Percentiles rank a stretch among this genome's conserved stretches.
These are phyloP conservation scores for Aphanomyces astaci DNA, from an alignment of 352 stramenopile genomes.

Conservation along the genomic window DNA sequence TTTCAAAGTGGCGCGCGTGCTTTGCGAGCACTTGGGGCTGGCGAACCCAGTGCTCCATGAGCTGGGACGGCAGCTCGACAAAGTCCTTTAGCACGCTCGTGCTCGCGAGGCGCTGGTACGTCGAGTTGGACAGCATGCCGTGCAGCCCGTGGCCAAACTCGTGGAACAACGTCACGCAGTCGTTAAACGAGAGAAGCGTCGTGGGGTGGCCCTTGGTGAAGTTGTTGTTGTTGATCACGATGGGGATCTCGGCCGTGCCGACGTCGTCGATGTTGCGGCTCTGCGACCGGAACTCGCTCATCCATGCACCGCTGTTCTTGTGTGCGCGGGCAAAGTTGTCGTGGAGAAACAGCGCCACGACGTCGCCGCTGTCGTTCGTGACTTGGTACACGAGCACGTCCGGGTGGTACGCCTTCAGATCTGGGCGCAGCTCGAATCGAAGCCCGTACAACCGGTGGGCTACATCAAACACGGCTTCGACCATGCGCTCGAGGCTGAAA, in stretches of 20 bases:
- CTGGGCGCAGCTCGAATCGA: conserved; percentile 35
- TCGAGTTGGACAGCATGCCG: conserved; percentile 48
- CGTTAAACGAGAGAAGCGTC: conserved; percentile 48
- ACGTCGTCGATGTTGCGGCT: conserved; percentile 31
- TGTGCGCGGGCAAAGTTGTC: conserved; percentile 48
- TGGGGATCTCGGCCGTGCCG: conserved; percentile 35
- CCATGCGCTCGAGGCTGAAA: conserved; percentile 43
- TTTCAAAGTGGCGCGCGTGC: conserved; percentile 46
- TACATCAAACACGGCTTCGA: conserved; percentile 47
- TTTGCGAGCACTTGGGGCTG: conserved; percentile 44
- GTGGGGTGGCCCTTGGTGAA: conserved; percentile 39
- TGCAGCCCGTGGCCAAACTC: conserved; percentile 58
- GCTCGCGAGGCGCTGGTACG: conserved; percentile 39
- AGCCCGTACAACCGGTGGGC: conserved; percentile 54
- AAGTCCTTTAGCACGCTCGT: conserved; percentile 62
- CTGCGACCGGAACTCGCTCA: conserved; percentile 55
- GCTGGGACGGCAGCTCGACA: conserved; percentile 56
- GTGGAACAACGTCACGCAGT: conserved; percentile 47
- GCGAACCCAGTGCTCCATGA: conserved; percentile 64
- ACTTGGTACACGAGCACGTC: conserved; percentile 67
- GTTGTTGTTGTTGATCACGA: conserved; percentile 72
- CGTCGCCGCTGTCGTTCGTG: conserved; percentile 18
- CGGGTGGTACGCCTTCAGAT: conserved; percentile 48
- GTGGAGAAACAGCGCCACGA: conserved; percentile 49
- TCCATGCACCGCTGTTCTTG: conserved; percentile 53